Evolutionary conservation across 164 flowering plant genomes (phyloP).

Genomic region (Taxillus chinensis): DNA sequence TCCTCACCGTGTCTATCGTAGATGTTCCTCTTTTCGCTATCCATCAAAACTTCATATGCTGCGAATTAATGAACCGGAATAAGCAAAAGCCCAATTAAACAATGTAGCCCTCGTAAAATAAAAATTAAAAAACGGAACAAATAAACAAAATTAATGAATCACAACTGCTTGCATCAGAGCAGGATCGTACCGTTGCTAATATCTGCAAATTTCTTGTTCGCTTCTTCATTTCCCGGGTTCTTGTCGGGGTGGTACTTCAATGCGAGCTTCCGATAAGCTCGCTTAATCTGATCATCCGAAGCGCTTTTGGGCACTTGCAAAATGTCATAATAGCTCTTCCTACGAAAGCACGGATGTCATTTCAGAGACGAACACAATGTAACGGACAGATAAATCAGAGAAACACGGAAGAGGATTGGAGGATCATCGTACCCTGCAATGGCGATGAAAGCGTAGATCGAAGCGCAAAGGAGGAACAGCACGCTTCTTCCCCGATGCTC

Average conservation of each 20-base stretch:
- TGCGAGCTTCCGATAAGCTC: constrained; percentile 90
- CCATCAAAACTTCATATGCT: constrained; percentile 94
- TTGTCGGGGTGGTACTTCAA: constrained; percentile 98
- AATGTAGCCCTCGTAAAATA: not conserved
- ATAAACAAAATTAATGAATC: no score
- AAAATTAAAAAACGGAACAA: not conserved
- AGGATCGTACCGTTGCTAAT: constrained; percentile 70
- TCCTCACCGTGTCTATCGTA: constrained; percentile 97
- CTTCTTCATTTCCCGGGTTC: constrained; percentile 94
- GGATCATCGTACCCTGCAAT: constrained; percentile 44
- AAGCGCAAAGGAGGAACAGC: constrained; percentile 26
- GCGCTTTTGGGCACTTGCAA: constrained; percentile 85
- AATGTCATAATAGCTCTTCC: constrained; percentile 90
- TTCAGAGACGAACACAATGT: not conserved
- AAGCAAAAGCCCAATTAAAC: not conserved
- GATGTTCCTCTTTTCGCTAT: constrained; percentile 87
- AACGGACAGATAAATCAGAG: not conserved
- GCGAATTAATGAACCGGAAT: constrained; percentile 4
- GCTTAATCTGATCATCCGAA: constrained; percentile 90
- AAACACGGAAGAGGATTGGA: not conserved
- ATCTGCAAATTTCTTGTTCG: constrained; percentile 82
- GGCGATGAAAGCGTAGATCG: constrained; percentile 25
- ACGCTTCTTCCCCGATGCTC: constrained; percentile 31
- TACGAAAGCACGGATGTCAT: constrained; percentile 11
- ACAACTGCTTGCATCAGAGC: no score